A percentile compares a stretch with the other conserved stretches of the same genome.
Evolutionary conservation across 2,329 filamentous ascomycete species (phyloP).

Genomic region (Paecilomyces sp.): DNA sequence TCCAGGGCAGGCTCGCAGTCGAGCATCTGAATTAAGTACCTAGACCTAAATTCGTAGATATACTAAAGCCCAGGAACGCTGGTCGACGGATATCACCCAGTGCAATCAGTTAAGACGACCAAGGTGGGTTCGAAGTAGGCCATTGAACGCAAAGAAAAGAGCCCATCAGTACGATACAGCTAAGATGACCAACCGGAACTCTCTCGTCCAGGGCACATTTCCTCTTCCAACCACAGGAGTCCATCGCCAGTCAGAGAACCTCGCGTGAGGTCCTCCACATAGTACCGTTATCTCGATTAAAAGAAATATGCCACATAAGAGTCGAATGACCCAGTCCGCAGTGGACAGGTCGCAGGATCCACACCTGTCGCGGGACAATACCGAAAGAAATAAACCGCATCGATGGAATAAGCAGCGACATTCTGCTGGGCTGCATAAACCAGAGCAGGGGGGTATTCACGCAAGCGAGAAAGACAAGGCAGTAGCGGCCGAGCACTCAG

Average conservation of each 20-base stretch:
- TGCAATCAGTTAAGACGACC: conserved; percentile 26
- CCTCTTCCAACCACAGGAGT: conserved; percentile 1
- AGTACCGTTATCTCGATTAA: not conserved
- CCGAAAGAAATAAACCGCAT: not conserved
- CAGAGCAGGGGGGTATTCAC: conserved; percentile 1
- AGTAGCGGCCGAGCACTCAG: conserved; percentile 9
- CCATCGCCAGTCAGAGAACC: conserved; percentile 1
- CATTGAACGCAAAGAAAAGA: conserved; percentile 5
- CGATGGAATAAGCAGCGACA: conserved; percentile 1
- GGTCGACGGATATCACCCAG: conserved; percentile 12
- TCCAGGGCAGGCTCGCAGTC: not conserved
- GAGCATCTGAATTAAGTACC: not conserved
- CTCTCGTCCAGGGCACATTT: not conserved
- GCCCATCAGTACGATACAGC: conserved; percentile 24
- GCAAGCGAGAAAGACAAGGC: conserved; percentile 2
- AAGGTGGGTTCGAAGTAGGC: conserved; percentile 13
- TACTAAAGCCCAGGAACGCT: conserved; percentile 1
- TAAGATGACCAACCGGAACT: conserved; percentile 26
- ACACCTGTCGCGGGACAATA: not conserved
- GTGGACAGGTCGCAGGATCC: not conserved
- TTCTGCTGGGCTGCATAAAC: not conserved
- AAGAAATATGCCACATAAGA: conserved; percentile 2
- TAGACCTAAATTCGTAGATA: not conserved
- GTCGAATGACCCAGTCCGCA: conserved; percentile 2
- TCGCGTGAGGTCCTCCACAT: not conserved